Evolutionary conservation across 2,329 filamentous ascomycete species (phyloP), one percentile per base, ranked within the genome.

Genomic region (Ustulina deusta): DNA sequence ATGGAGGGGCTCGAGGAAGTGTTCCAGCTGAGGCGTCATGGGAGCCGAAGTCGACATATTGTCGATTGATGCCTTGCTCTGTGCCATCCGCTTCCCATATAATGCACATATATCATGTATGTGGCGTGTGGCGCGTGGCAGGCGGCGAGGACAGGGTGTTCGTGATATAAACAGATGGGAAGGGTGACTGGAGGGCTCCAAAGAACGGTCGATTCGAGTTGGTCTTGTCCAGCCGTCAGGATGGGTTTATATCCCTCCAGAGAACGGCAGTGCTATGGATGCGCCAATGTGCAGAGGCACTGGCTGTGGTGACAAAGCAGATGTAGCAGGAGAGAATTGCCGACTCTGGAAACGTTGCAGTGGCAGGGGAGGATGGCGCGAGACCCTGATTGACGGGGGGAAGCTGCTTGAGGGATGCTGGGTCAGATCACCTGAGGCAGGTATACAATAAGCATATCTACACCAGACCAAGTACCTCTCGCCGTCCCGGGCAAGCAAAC

Each of bases 1-100:
- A 25, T 75, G 77, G 20, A 90, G 79, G 22, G 87, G 86, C 64
- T 76, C 73, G 65, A 90, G 77, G 74, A 89, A 89, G 40, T 81
- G 79, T 46, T 78, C 75, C 65, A 84, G 72, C 65, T 68, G 59
- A 36, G 67, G 44, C 38, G 69, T 67, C 65, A 73, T 73, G 22
- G 48, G 66, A 57, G 49, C 52, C 42, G 42, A 11, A 38, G 40
- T 32, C 44, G 62, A 61, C 66, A 65, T 63, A 15, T 57, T 63
- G 66, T 56, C 52, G 20, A 32, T 56, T 58, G 22, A 55, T 15
- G 15, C 36, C 40, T 40, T 59, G 44, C 17, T 29, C 36, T 46
- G 58, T 40, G 58, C 55, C 49, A 66, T 61, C 58, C 15, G 58
- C 52, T 65, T 59, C 36, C 61, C 63, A 64, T 71, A 49, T 57